phyloP scores from a whole-genome alignment of 495 filamentous ascomycete genomes.

The Tuber aestivum region DNA sequence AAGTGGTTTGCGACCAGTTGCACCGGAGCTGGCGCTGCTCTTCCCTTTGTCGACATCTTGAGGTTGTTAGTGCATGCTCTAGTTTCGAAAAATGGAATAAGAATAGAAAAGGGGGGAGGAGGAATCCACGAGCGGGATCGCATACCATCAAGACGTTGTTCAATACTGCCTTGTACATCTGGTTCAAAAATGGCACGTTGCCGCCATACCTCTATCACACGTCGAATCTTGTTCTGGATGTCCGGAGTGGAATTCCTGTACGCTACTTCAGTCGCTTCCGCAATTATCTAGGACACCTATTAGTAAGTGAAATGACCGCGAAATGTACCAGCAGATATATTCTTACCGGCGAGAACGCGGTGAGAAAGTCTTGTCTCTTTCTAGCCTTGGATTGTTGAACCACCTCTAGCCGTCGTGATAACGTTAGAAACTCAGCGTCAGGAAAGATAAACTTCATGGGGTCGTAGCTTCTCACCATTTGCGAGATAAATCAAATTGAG shows the following conservation, averaged over 20 bases:
- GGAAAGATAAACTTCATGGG: conserved; percentile 29
- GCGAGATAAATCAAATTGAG: conserved; percentile 91
- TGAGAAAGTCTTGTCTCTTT: conserved; percentile 82
- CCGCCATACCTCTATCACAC: conserved; percentile 92
- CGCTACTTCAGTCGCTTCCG: conserved; percentile 72
- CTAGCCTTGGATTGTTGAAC: conserved; percentile 89
- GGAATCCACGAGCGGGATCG: not conserved
- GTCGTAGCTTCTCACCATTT: conserved; percentile 58
- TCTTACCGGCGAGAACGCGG: conserved; percentile 75
- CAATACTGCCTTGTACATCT: conserved; percentile 69
- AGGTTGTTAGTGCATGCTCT: conserved; percentile 18
- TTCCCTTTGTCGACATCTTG: conserved; percentile 75
- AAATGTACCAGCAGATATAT: conserved; percentile 7
- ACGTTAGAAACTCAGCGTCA: conserved; percentile 8
- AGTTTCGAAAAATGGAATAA: not conserved
- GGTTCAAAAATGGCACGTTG: conserved; percentile 76
- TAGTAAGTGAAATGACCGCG: not conserved
- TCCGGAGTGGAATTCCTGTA: conserved; percentile 81
- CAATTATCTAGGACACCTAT: conserved; percentile 56
- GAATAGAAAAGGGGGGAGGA: not conserved
- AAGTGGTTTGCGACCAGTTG: conserved; percentile 50
- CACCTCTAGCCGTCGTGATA: conserved; percentile 59
- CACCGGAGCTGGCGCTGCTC: conserved; percentile 47
- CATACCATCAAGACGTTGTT: conserved; percentile 69
- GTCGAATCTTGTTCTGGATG: conserved; percentile 75